phyloP scores from a whole-genome alignment of 106 monocot species.

The Xerophyta viscosa region DNA sequence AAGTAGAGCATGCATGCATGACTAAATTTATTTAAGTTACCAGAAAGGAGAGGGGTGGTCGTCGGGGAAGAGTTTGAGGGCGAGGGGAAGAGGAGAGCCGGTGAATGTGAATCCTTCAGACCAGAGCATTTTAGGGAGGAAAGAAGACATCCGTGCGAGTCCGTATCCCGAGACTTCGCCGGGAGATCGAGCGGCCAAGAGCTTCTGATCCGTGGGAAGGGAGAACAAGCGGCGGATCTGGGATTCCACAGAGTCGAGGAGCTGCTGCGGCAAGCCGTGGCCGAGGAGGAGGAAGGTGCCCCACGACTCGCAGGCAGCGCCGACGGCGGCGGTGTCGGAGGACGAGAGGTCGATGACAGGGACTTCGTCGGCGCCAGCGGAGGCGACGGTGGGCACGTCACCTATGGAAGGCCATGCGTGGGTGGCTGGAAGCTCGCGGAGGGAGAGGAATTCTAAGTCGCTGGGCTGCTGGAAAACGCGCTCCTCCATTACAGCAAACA shows the following conservation, averaged over 20 bases:
- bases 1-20: too few relatives aligned
- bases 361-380: slow-evolving; percentile 16
- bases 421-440: slow-evolving; percentile 47
- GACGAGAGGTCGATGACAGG: slow-evolving; percentile 51
- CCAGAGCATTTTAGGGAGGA: slow-evolving; percentile 91
- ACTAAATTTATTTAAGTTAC: too few relatives aligned
- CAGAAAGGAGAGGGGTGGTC: slow-evolving; percentile 63
- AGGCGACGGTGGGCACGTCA: slow-evolving; percentile 26
- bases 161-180: slow-evolving; percentile 65
- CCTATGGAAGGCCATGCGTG: slow-evolving; percentile 47
- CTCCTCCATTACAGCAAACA: too few relatives aligned
- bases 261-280: slow-evolving; percentile 32
- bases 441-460: slow-evolving; percentile 30
- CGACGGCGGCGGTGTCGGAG: slow-evolving; percentile 25
- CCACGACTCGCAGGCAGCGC: slow-evolving; percentile 51
- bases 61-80: slow-evolving; percentile 56
- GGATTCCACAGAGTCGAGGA: slow-evolving; percentile 37
- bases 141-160: slow-evolving; percentile 63
- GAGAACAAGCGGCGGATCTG: slow-evolving; percentile 54
- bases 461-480: neutral
- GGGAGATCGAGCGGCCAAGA: slow-evolving; percentile 36
- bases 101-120: slow-evolving; percentile 89
- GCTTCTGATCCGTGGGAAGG: slow-evolving; percentile 64
- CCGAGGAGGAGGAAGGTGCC: slow-evolving; percentile 61
- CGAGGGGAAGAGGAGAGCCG: slow-evolving; percentile 42